phyloP scores from a whole-genome alignment of 2,329 filamentous ascomycete species.

The Penicillium sp. region DNA sequence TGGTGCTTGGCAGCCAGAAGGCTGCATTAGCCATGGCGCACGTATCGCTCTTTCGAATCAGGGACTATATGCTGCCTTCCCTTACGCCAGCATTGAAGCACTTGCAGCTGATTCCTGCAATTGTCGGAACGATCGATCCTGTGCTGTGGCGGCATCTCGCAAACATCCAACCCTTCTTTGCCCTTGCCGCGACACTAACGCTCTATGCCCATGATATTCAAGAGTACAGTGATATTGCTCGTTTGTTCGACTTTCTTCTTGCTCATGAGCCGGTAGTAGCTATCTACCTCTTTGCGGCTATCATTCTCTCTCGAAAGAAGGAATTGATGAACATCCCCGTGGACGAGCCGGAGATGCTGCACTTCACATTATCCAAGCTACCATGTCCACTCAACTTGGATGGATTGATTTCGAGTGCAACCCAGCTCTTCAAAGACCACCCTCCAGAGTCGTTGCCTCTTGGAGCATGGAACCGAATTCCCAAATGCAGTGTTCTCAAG shows the following conservation, averaged over 20 bases:
- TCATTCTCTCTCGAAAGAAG: constrained; percentile 75
- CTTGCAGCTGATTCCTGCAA: constrained; percentile 81
- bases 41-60: constrained; percentile 86
- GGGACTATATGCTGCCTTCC: constrained; percentile 95
- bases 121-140: constrained; percentile 73
- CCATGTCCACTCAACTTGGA: constrained; percentile 82
- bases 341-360: constrained; percentile 90
- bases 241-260: constrained; percentile 89
- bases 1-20: constrained; percentile 71
- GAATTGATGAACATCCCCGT: constrained; percentile 83
- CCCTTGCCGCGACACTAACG: constrained; percentile 88
- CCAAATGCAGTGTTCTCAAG: constrained; percentile 78
- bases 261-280: constrained; percentile 85
- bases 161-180: constrained; percentile 83
- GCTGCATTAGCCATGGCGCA: constrained; percentile 70
- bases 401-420: constrained; percentile 68
- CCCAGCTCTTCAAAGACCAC: constrained; percentile 63
- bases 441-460: constrained; percentile 72
- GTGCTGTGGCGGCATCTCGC: constrained; percentile 75
- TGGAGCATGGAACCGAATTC: constrained; percentile 71
- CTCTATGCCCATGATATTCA: constrained; percentile 97
- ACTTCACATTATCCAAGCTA: constrained; percentile 83
- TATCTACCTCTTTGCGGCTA: constrained; percentile 89
- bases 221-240: constrained; percentile 82
- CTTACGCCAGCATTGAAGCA: constrained; percentile 80